These are phyloP conservation scores for Sambucus nigra DNA, from an alignment of 129 eudicot species.

Conservation along the genomic window DNA sequence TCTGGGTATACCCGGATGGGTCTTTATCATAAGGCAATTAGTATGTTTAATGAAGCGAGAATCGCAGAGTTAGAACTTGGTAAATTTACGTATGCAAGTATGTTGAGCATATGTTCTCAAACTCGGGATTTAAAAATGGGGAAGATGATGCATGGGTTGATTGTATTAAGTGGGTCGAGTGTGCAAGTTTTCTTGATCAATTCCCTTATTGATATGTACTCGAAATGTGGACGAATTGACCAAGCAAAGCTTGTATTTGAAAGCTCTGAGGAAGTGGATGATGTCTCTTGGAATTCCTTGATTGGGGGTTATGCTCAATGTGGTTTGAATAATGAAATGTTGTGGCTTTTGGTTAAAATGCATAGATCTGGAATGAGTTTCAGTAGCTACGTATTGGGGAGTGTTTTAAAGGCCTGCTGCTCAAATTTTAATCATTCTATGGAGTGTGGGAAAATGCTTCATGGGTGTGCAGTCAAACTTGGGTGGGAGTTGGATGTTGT, in stretches of 20 bases:
- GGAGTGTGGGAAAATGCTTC: conserved; percentile 33
- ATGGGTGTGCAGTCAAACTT: conserved; percentile 23
- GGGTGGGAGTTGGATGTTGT: conserved; percentile 42
- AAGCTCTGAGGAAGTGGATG: conserved; percentile 26
- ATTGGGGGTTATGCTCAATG: conserved; percentile 30
- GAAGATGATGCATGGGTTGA: conserved; percentile 30
- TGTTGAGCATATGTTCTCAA: conserved; percentile 32
- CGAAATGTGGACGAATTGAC: conserved; percentile 38
- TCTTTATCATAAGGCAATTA: conserved; percentile 11
- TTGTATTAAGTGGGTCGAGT: conserved; percentile 25
- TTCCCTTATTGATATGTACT: conserved; percentile 39
- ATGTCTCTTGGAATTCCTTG: conserved; percentile 50
- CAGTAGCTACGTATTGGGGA: conserved; percentile 37
- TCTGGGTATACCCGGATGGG: conserved; percentile 37
- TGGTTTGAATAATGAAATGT: conserved; percentile 18
- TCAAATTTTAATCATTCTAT: conserved; percentile 9
- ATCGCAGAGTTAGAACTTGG: conserved; percentile 1
- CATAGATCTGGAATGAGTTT: conserved; percentile 22
- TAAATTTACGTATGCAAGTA: conserved; percentile 29
- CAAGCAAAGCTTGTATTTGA: conserved; percentile 28
- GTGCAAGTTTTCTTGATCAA: conserved; percentile 26
- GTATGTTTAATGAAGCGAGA: conserved; percentile 25
- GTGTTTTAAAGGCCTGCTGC: conserved; percentile 40
- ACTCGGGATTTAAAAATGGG: conserved; percentile 25
- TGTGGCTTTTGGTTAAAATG: conserved; percentile 32